phyloP scores from a whole-genome alignment of 192 early-diverging fungal genomes.

The Lobosporangium transversale region DNA sequence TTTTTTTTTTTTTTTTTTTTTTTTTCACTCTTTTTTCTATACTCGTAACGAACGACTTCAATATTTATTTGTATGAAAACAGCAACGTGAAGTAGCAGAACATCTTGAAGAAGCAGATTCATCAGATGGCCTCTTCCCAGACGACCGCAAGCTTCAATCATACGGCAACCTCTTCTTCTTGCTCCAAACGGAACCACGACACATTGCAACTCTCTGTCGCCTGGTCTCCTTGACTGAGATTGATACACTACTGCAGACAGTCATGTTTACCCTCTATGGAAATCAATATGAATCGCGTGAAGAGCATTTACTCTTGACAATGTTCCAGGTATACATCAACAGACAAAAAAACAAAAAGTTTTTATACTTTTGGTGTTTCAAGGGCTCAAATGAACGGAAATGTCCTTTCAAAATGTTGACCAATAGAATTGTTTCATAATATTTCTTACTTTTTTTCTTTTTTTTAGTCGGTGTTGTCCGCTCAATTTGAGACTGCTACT shows the following conservation, averaged over 20 bases:
- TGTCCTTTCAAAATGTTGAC: neutral
- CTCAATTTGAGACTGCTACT: slow-evolving; percentile 93
- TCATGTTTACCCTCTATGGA: slow-evolving; percentile 97
- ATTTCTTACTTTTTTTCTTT: neutral
- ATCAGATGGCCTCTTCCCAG: slow-evolving; percentile 66
- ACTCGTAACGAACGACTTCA: too few relatives aligned
- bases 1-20: too few relatives aligned
- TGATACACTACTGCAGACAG: slow-evolving; percentile 92
- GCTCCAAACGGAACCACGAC: slow-evolving; percentile 89
- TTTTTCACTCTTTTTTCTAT: too few relatives aligned
- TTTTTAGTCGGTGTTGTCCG: slow-evolving; percentile 78
- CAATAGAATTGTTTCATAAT: neutral
- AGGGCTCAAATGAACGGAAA: too few relatives aligned
- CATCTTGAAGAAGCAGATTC: slow-evolving; percentile 73
- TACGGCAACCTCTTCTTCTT: slow-evolving; percentile 95
- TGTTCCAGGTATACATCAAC: slow-evolving; percentile 83
- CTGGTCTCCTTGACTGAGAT: slow-evolving; percentile 90
- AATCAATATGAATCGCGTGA: slow-evolving; percentile 97
- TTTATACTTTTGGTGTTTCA: too few relatives aligned
- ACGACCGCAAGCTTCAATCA: slow-evolving; percentile 83
- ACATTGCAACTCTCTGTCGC: slow-evolving; percentile 88
- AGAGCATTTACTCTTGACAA: slow-evolving; percentile 93
- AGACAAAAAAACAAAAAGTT: too few relatives aligned
- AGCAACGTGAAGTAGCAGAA: slow-evolving; percentile 81
- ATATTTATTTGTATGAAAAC: too few relatives aligned